Base-by-base conservation (phyloP, 163 green algal genomes). In the Coccomyxa subellipsoidea region DNA sequence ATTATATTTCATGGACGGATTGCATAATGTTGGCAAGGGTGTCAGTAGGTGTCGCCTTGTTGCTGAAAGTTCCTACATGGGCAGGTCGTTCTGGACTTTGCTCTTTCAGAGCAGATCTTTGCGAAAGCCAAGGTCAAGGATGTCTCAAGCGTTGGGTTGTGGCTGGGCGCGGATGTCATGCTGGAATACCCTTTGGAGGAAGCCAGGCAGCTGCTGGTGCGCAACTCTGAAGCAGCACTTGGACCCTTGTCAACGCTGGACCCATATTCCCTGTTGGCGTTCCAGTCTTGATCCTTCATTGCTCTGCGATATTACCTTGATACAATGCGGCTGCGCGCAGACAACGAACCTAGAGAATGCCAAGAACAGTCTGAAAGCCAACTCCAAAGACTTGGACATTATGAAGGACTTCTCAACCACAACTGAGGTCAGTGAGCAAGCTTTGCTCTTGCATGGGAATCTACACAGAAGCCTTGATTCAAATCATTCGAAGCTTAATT, bases 121-220 rank as follows among this genome's bases (percentile, higher is more conserved):
- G 91, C 94, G 12, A 94, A 94, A 38, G 92, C 93, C 10, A 88
- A 84, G 36, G 79, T 98, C 23, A 84, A 88, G 40, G 79, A 86
- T 29, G 90, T 92, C 27, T 82, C 91, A 12, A 89, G 73, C n/a
- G 95, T 98, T n/a, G 94, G 93, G 80, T 87, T 98, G 59, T 98
- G 95, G 95, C 91, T 98, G 25, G 92, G 93, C 0, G 95, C 95
- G 7, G 86, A 88, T 36, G 91, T 98, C 9, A 98, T 97, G 94
- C 88, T 97, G 35, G 94, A 98, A 85, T 98, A 98, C 81, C 54
- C 85, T 0, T 87, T 98, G 18, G 87, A 92, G 21, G 95, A 98
- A 38, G 94, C 95, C 3, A 81, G 86, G 34, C 18, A 79, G n/a
- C 82, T 94, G 31, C 81, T 92, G 83, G 84, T 89, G 69, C 75